phyloP scores from a whole-genome alignment of 768 basidiomycete species.

The Serendipita sp. region DNA sequence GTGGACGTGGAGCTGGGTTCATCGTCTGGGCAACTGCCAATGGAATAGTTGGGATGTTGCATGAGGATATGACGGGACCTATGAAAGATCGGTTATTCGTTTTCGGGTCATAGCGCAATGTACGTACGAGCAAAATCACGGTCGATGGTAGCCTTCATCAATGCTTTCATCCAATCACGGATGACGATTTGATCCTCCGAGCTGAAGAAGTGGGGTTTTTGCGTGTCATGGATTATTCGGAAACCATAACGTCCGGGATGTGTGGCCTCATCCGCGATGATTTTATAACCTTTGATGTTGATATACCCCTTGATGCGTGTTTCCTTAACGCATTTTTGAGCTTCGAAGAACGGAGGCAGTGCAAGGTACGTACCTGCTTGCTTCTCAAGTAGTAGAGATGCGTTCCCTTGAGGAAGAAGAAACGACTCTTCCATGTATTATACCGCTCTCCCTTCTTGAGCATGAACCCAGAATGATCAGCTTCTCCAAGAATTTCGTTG shows the following conservation, averaged over 20 bases:
- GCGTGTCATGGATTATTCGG: constrained; percentile 76
- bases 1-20: constrained; percentile 90
- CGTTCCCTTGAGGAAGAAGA: constrained; percentile 82
- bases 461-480: constrained; percentile 90
- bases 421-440: constrained; percentile 82
- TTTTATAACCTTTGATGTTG: constrained; percentile 79
- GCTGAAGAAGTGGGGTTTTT: constrained; percentile 82
- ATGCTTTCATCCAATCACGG: constrained; percentile 99
- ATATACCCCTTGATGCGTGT: constrained; percentile 94
- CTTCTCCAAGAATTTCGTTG: constrained; percentile 33
- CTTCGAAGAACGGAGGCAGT: not conserved
- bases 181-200: constrained; percentile 72
- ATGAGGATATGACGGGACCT: constrained; percentile 92
- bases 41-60: constrained; percentile 93
- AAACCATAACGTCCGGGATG: constrained; percentile 92
- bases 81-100: not conserved
- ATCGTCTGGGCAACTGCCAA: constrained; percentile 89
- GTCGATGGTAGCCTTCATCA: constrained; percentile 97
- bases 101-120: not conserved
- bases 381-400: constrained; percentile 79
- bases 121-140: constrained; percentile 77
- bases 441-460: constrained; percentile 89
- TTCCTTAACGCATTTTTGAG: constrained; percentile 34
- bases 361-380: constrained; percentile 24
- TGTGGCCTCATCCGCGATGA: constrained; percentile 81